Evolutionary conservation across 768 basidiomycete genomes (phyloP), one percentile per base, ranked within the genome.

Genomic region (Auricularia heimuer): DNA sequence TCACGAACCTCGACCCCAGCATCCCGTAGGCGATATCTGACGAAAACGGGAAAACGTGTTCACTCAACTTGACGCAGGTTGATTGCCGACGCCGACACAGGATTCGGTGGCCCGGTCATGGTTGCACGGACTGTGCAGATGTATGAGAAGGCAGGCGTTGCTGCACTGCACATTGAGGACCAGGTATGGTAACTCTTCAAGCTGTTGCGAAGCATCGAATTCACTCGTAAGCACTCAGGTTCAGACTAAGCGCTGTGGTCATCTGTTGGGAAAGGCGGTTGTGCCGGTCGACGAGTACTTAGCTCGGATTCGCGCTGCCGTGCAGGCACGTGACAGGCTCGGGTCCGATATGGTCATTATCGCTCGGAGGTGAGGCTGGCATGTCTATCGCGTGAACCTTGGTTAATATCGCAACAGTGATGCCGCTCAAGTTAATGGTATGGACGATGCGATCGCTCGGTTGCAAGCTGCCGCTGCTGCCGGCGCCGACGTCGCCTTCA

Each of bases 401-500:
- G 89, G 86, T 12, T 42, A 14, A 42, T 83, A 89, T 14, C 39
- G 39, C 39, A 14, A 42, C 60, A 90, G 89, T 3, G 89, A 90
- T 72, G 88, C 88, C 2, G 88, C 88, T 1, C 89, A 90, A 71
- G 87, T 86, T 6, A 78, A 88, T 35, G 89, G 88, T 35, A 89
- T 89, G 87, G 87, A 90, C 33, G 89, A 90, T 74, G 88, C 88
- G 0, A 64, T 89, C 62, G 74, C 70, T 8, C 82, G 89, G 35
- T 77, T 90, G 65, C 83, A 86, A 72, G 80, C 90, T 24, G 89
- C 89, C 8, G 82, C 87, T 0, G 86, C 85, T 65, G 85, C 82
- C 10, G 89, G 89, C 36, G 89, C 89, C 0, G 89, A 91, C 70
- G 88, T 88, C 12, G 90, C 88, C 73, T 92, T 91, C 75, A 89